Conservation (phyloP, 2,329 filamentous ascomycete species). For the Colletotrichum aenigma region DNA sequence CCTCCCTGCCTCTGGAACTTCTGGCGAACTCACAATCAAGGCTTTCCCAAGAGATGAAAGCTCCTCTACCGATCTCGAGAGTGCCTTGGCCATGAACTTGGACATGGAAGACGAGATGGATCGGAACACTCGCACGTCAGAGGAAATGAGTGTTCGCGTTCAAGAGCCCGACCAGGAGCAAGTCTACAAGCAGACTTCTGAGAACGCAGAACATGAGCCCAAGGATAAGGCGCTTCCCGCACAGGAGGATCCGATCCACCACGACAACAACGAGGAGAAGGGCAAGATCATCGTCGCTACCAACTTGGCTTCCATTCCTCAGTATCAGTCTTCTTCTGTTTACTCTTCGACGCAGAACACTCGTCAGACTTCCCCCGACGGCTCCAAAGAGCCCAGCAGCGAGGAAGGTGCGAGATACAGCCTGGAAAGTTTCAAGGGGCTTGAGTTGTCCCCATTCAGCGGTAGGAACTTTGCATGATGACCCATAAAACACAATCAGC, state of each 20-base stretch:
- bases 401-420: neutral
- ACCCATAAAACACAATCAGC: neutral
- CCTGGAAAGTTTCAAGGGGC: slow-evolving; percentile 34
- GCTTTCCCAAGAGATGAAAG: neutral
- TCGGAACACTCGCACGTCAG: neutral
- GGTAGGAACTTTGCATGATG: slow-evolving; percentile 26
- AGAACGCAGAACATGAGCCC: neutral
- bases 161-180: neutral
- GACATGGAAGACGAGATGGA: neutral
- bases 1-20: neutral
- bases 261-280: neutral
- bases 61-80: neutral
- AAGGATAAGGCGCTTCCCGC: neutral
- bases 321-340: slow-evolving; percentile 10
- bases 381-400: neutral
- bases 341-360: slow-evolving; percentile 15
- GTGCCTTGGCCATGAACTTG: neutral
- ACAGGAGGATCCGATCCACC: neutral
- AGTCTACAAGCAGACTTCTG: neutral
- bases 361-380: neutral
- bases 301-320: neutral
- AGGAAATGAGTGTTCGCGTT: neutral
- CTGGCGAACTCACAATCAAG: neutral
- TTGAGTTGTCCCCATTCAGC: slow-evolving; percentile 38
- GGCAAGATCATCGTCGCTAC: neutral